These are phyloP conservation scores for Ophiostoma ulmi DNA, from an alignment of 2,329 filamentous ascomycete genomes.

Conservation along the genomic window DNA sequence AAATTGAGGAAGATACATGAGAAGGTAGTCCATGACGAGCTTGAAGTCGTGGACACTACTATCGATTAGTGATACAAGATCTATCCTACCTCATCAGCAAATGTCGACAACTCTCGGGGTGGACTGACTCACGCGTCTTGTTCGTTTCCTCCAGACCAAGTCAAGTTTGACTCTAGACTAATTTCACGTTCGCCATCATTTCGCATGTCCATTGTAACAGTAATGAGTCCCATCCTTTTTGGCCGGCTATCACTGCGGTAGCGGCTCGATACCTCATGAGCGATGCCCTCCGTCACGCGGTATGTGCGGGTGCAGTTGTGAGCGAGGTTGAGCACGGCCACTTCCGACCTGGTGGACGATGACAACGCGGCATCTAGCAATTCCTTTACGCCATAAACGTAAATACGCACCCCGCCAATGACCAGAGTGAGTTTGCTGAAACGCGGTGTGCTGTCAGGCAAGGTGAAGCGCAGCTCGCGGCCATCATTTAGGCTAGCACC, in stretches of 20 bases:
- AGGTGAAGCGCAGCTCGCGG: background rate
- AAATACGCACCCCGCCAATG: background rate
- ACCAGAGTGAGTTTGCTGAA: background rate
- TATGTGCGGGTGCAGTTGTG: conserved; percentile 1
- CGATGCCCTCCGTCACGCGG: background rate
- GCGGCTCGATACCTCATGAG: background rate
- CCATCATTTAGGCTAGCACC: background rate
- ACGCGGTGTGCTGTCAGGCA: background rate
- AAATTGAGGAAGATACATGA: background rate
- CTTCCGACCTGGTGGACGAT: background rate
- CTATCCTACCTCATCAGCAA: background rate
- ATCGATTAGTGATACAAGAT: background rate
- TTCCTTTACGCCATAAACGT: background rate
- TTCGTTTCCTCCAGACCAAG: background rate
- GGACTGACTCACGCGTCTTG: background rate
- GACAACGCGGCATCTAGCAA: background rate
- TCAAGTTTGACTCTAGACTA: background rate
- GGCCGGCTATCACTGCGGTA: background rate
- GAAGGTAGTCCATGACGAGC: conserved; percentile 2
- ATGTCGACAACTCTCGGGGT: background rate
- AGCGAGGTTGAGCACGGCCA: background rate
- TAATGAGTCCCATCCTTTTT: background rate
- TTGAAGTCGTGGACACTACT: background rate
- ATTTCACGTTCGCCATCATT: background rate
- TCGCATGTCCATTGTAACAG: background rate